A percentile compares a stretch with the other conserved stretches of the same genome.
These are phyloP conservation scores for Emmonsia crescens DNA, from an alignment of 2,329 filamentous ascomycete genomes.

Conservation along the genomic window DNA sequence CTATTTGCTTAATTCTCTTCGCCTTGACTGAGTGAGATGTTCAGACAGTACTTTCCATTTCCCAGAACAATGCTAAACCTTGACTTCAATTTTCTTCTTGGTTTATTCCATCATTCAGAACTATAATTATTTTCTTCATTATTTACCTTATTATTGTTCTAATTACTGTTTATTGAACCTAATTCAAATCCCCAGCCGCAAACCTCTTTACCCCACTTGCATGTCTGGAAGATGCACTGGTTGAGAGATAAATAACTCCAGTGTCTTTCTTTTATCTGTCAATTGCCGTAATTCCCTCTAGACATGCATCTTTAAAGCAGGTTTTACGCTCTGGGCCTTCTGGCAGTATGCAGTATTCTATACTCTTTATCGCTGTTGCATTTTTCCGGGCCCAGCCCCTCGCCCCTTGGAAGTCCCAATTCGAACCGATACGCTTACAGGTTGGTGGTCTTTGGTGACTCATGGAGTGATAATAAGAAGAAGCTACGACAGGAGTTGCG, in stretches of 20 bases:
- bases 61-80: neutral
- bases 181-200: neutral
- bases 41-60: neutral
- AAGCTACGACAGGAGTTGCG: slow-evolving; percentile 11
- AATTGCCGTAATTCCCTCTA: neutral
- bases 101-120: neutral
- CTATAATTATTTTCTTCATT: neutral
- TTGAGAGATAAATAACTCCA: neutral
- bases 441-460: slow-evolving; percentile 31
- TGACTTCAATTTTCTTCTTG: neutral
- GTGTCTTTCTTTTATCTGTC: neutral
- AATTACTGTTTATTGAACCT: neutral
- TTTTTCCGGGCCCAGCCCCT: slow-evolving; percentile 16
- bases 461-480: slow-evolving; percentile 28
- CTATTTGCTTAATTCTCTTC: too few relatives aligned
- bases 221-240: neutral
- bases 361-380: slow-evolving; percentile 21
- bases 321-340: slow-evolving; percentile 23
- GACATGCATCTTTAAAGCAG: slow-evolving; percentile 20
- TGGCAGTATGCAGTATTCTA: slow-evolving; percentile 22
- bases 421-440: slow-evolving; percentile 18
- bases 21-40: too few relatives aligned
- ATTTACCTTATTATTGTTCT: neutral
- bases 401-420: slow-evolving; percentile 3
- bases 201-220: neutral